These are phyloP conservation scores for Phyllosticta citrichinensis DNA, from an alignment of 2,329 filamentous ascomycete genomes.

Conservation along the genomic window DNA sequence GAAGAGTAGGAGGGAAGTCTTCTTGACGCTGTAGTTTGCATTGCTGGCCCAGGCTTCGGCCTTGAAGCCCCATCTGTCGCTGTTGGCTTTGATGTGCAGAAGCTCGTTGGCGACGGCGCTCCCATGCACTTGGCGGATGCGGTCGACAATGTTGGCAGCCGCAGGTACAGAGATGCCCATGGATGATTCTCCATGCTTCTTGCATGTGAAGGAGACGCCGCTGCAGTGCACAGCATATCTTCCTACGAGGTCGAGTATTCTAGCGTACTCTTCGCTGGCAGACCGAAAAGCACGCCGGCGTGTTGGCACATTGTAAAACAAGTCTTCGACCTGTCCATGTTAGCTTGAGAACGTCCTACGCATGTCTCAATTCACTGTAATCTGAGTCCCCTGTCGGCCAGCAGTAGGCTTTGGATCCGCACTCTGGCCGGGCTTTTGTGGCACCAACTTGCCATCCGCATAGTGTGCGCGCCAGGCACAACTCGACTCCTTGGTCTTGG, in stretches of 20 bases:
- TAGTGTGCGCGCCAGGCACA: constrained; percentile 90
- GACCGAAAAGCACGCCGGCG: constrained; percentile 84
- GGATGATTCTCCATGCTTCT: constrained; percentile 84
- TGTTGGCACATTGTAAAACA: constrained; percentile 94
- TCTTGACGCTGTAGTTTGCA: constrained; percentile 90
- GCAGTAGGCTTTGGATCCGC: constrained; percentile 80
- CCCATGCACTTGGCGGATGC: constrained; percentile 85
- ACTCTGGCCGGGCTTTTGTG: constrained; percentile 78
- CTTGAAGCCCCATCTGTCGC: constrained; percentile 74
- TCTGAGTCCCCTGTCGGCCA: constrained; percentile 82
- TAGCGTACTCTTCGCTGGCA: constrained; percentile 88
- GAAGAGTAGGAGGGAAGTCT: constrained; percentile 78
- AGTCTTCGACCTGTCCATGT: constrained; percentile 60
- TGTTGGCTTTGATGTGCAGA: constrained; percentile 61
- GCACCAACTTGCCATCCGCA: constrained; percentile 67
- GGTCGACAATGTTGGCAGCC: constrained; percentile 62
- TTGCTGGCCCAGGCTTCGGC: constrained; percentile 76
- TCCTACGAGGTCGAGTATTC: constrained; percentile 90
- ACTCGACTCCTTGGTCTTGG: constrained; percentile 77
- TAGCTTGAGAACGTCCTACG: constrained; percentile 5
- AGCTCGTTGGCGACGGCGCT: constrained; percentile 78
- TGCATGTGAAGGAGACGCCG: constrained; percentile 90
- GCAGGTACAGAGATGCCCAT: constrained; percentile 71
- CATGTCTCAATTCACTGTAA: constrained; percentile 50
- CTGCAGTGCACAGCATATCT: constrained; percentile 87